Evolutionary conservation across 495 filamentous ascomycete species (phyloP).

Genomic region (Hypomontagnella monticulosa): DNA sequence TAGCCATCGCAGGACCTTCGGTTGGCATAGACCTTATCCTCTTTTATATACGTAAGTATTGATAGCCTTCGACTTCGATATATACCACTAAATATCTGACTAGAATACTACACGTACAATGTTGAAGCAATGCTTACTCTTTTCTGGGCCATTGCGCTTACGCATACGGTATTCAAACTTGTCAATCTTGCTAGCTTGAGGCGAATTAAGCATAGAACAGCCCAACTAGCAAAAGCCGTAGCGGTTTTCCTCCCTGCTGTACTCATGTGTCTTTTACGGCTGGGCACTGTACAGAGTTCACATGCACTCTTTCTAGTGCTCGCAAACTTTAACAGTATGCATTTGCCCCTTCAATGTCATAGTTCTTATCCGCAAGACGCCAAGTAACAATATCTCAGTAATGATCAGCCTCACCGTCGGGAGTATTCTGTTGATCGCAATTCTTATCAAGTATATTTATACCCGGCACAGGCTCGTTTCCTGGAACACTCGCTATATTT

Average conservation of each 20-base stretch:
- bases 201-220: slow-evolving; percentile 39
- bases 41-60: slow-evolving; percentile 56
- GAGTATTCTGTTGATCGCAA: slow-evolving; percentile 51
- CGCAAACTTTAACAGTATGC: slow-evolving; percentile 55
- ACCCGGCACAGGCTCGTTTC: slow-evolving; percentile 50
- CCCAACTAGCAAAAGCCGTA: slow-evolving; percentile 49
- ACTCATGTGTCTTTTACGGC: slow-evolving; percentile 51
- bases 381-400: slow-evolving; percentile 42
- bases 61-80: too few species aligned
- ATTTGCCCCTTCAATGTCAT: neutral
- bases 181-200: slow-evolving; percentile 25
- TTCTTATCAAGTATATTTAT: slow-evolving; percentile 58
- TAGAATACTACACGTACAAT: slow-evolving; percentile 63
- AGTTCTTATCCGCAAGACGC: neutral
- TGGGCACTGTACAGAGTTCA: slow-evolving; percentile 42
- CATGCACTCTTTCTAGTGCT: slow-evolving; percentile 50
- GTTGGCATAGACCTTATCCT: slow-evolving; percentile 55
- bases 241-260: slow-evolving; percentile 50
- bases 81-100: neutral
- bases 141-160: slow-evolving; percentile 57
- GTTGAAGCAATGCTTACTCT: slow-evolving; percentile 57
- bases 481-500: slow-evolving; percentile 50
- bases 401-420: slow-evolving; percentile 53
- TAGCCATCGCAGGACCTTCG: slow-evolving; percentile 58
- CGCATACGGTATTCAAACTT: slow-evolving; percentile 50